Evolutionary conservation across 2,329 filamentous ascomycete genomes (phyloP).

Genomic region (Aspergillus terreus): DNA sequence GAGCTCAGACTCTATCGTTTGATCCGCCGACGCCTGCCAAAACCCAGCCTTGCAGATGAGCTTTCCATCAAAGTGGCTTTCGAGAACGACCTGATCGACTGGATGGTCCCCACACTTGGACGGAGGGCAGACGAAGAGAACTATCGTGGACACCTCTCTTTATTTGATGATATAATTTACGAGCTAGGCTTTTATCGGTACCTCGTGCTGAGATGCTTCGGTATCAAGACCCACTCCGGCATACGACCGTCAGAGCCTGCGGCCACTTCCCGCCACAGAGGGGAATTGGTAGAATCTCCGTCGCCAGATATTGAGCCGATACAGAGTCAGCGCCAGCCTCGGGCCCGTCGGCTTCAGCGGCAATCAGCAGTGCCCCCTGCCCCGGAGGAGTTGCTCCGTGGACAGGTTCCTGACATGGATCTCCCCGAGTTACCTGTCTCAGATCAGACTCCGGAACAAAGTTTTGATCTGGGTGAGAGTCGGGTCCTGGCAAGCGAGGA

Average conservation of each 20-base stretch:
- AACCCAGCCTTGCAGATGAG: constrained; percentile 38
- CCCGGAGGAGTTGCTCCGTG: constrained; percentile 14
- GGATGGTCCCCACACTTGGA: constrained; percentile 39
- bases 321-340: constrained; percentile 25
- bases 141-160: constrained; percentile 32
- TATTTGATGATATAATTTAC: constrained; percentile 35
- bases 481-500: constrained; percentile 30
- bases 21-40: constrained; percentile 39
- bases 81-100: constrained; percentile 43
- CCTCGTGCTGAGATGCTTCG: constrained; percentile 32
- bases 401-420: constrained; percentile 8
- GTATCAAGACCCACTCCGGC: constrained; percentile 16
- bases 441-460: constrained; percentile 12
- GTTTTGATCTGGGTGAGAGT: constrained; percentile 15
- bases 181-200: constrained; percentile 29
- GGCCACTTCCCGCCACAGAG: constrained; percentile 12
- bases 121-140: constrained; percentile 39
- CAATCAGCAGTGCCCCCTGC: constrained; percentile 11
- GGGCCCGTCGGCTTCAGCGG: constrained; percentile 11
- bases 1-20: constrained; percentile 40
- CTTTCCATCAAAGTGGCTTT: constrained; percentile 40
- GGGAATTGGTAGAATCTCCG: constrained; percentile 26
- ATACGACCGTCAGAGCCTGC: constrained; percentile 13
- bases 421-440: constrained; percentile 12
- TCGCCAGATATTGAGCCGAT: constrained; percentile 29